Conservation (phyloP, 805 yeast species). For the Ogataea zsoltii region DNA sequence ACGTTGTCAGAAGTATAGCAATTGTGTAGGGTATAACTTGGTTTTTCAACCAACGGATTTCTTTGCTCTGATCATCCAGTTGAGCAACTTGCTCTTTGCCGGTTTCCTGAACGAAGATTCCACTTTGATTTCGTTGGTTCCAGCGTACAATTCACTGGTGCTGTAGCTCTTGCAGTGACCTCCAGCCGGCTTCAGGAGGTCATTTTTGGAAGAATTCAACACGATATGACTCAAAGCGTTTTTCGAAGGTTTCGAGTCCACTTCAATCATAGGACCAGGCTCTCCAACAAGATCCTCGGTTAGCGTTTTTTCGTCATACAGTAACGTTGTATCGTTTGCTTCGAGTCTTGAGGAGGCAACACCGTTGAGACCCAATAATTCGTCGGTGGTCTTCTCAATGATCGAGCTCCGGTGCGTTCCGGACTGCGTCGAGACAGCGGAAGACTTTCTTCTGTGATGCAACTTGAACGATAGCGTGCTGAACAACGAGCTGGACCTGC, state of each 20-base stretch:
- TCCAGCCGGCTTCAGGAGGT: background rate
- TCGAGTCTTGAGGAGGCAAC: slow-evolving; percentile 1
- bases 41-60: slow-evolving; percentile 8
- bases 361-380: slow-evolving; percentile 24
- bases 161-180: slow-evolving; percentile 17
- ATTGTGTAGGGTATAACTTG: background rate
- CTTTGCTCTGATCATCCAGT: slow-evolving; percentile 21
- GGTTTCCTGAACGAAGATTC: background rate
- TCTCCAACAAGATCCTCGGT: slow-evolving; percentile 33
- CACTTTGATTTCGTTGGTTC: background rate
- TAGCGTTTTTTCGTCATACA: slow-evolving; percentile 29
- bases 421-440: slow-evolving; percentile 20
- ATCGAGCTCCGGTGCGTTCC: slow-evolving; percentile 23
- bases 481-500: slow-evolving; percentile 27
- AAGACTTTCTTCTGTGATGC: slow-evolving; percentile 28
- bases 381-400: slow-evolving; percentile 31
- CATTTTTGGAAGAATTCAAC: slow-evolving; percentile 2
- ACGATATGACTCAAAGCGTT: slow-evolving; percentile 8
- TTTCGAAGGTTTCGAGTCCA: slow-evolving; percentile 6
- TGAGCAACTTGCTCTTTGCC: slow-evolving; percentile 8
- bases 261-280: slow-evolving; percentile 37
- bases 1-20: background rate
- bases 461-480: slow-evolving; percentile 28
- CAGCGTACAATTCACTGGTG: slow-evolving; percentile 11
- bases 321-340: slow-evolving; percentile 26